Conservation (phyloP, 2,329 filamentous ascomycete species). For the Huntiella decipiens region DNA sequence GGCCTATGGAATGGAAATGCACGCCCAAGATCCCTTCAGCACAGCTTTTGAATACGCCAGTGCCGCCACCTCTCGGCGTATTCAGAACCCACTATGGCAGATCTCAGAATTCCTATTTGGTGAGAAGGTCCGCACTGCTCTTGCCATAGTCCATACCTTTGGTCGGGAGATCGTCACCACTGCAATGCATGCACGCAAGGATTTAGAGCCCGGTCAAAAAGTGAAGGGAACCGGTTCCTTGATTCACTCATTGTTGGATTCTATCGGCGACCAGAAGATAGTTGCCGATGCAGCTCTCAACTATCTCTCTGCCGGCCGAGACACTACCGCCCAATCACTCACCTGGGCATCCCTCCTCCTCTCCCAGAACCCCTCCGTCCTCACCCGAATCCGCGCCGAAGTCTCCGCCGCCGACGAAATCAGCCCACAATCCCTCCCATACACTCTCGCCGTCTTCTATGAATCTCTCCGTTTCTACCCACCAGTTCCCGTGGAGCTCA, state of each 20-base stretch:
- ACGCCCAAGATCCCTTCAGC: constrained; percentile 39
- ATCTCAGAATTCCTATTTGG: constrained; percentile 37
- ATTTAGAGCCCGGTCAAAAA: background rate
- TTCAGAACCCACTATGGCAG: constrained; percentile 46
- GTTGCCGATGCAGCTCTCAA: constrained; percentile 47
- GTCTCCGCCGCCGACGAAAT: constrained; percentile 16
- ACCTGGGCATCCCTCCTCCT: constrained; percentile 46
- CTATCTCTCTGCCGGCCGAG: constrained; percentile 44
- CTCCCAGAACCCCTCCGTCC: constrained; percentile 27
- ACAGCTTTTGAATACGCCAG: constrained; percentile 43
- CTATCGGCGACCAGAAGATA: constrained; percentile 32
- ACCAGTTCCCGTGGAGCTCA: constrained; percentile 47
- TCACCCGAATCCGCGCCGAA: constrained; percentile 25
- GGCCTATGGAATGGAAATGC: constrained; percentile 52
- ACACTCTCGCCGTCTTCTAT: constrained; percentile 41
- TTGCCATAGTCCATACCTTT: constrained; percentile 32
- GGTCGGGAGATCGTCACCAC: constrained; percentile 37
- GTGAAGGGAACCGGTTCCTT: constrained; percentile 25
- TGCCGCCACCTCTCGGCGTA: constrained; percentile 37
- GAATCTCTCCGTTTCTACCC: constrained; percentile 43
- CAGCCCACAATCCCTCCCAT: constrained; percentile 24
- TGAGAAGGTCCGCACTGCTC: constrained; percentile 26
- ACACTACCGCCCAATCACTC: constrained; percentile 45
- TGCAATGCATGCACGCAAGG: constrained; percentile 25
- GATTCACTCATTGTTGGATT: constrained; percentile 40